Evolutionary conservation across 2,329 filamentous ascomycete species (phyloP).

Genomic region (Botrytis byssoidea): DNA sequence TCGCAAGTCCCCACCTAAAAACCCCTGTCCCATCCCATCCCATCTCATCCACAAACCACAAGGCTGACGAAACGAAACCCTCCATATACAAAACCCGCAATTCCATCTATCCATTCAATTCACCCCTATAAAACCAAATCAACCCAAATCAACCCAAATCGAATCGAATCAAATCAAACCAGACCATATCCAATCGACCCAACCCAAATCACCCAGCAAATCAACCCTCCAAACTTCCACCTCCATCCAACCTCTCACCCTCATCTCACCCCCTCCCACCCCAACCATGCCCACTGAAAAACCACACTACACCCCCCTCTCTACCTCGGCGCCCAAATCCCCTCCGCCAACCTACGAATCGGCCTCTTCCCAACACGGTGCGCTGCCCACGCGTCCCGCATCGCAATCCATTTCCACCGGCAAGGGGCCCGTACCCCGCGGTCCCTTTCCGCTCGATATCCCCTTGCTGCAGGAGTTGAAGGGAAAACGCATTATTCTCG

Average conservation of each 20-base stretch:
- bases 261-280: neutral
- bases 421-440: slow-evolving; percentile 35
- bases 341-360: slow-evolving; percentile 36
- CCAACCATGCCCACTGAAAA: slow-evolving; percentile 6
- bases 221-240: neutral
- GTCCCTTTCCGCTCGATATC: slow-evolving; percentile 69
- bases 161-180: neutral
- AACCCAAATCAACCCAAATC: too few relatives aligned
- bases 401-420: slow-evolving; percentile 21
- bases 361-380: slow-evolving; percentile 31
- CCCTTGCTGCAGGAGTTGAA: slow-evolving; percentile 76
- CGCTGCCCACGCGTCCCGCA: slow-evolving; percentile 28
- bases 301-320: neutral
- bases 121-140: neutral
- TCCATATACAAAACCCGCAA: neutral
- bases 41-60: neutral
- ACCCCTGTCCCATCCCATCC: neutral
- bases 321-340: slow-evolving; percentile 2
- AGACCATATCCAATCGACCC: neutral
- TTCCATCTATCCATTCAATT: neutral
- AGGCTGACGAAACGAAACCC: slow-evolving; percentile 15
- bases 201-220: neutral
- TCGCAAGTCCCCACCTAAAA: neutral
- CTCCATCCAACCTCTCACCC: neutral
- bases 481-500: slow-evolving; percentile 80